Percentiles rank a stretch among this genome's conserved stretches.
These are phyloP conservation scores for Eucommia ulmoides DNA, from an alignment of 257 asterid species.

Conservation along the genomic window DNA sequence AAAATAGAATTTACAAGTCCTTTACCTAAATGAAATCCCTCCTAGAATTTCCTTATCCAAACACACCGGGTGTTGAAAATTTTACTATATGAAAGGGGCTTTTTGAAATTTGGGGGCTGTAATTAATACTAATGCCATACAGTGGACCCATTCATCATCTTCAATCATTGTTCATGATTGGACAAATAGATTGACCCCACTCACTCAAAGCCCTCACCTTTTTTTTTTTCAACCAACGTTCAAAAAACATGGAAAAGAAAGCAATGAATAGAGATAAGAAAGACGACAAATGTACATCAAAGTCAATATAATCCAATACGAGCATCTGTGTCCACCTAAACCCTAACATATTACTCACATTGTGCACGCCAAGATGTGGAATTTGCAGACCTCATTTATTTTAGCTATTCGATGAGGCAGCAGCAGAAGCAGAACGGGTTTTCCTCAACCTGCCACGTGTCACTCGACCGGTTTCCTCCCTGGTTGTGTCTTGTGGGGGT, in stretches of 20 bases:
- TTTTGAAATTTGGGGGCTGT: too few species aligned
- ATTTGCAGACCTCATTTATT: neutral
- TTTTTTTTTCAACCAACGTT: constrained; percentile 4
- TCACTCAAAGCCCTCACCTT: constrained; percentile 4
- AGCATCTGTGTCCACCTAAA: constrained; percentile 4
- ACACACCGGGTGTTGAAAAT: too few species aligned
- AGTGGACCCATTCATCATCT: too few species aligned
- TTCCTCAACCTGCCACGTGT: constrained; percentile 15
- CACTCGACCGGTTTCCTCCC: constrained; percentile 8
- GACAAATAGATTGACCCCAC: neutral
- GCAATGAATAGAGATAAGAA: neutral
- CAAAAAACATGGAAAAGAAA: constrained; percentile 3
- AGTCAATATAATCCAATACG: neutral
- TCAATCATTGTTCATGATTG: too few species aligned
- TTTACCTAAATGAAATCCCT: too few species aligned
- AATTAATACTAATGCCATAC: too few species aligned
- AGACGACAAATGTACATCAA: constrained; percentile 5
- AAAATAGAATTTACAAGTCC: too few species aligned
- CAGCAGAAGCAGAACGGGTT: constrained; percentile 7
- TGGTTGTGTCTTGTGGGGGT: constrained; percentile 5
- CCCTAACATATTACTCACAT: constrained; percentile 4
- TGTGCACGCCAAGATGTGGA: neutral
- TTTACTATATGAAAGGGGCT: too few species aligned
- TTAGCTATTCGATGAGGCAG: too few species aligned
- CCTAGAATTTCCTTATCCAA: too few species aligned